Evolutionary conservation across 108 stramenopile genomes (phyloP).

Genomic region (Cyclotella kingstonii): DNA sequence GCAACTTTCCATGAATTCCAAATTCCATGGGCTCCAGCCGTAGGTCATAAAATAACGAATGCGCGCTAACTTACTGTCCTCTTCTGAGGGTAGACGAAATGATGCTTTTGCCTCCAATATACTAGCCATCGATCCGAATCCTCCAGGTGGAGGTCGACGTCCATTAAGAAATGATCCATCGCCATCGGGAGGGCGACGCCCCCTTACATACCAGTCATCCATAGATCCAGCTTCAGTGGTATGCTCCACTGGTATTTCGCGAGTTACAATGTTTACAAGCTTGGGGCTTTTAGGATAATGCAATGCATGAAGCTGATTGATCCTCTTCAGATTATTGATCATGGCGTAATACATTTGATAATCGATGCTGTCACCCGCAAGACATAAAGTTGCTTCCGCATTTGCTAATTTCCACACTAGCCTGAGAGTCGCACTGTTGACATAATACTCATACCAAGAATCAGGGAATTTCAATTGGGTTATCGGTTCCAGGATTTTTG

Average conservation of each 20-base stretch:
- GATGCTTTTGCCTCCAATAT: slow-evolving; percentile 24
- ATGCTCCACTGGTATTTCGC: slow-evolving; percentile 7
- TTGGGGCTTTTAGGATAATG: background rate
- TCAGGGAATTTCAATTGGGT: background rate
- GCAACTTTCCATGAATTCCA: slow-evolving; percentile 23
- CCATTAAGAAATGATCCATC: slow-evolving; percentile 16
- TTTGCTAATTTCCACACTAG: slow-evolving; percentile 9
- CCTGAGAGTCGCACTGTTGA: slow-evolving; percentile 5
- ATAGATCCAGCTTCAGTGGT: slow-evolving; percentile 7
- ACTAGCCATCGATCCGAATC: slow-evolving; percentile 17
- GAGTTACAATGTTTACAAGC: background rate
- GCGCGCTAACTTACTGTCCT: background rate
- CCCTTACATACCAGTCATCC: slow-evolving; percentile 15
- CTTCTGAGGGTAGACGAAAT: background rate
- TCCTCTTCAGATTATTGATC: slow-evolving; percentile 14
- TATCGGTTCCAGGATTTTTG: background rate
- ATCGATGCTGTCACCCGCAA: slow-evolving; percentile 19
- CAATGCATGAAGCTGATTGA: slow-evolving; percentile 8
- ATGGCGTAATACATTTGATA: slow-evolving; percentile 22
- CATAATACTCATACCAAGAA: slow-evolving; percentile 8
- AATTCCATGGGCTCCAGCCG: slow-evolving; percentile 27
- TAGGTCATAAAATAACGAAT: slow-evolving; percentile 24
- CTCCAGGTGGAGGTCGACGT: slow-evolving; percentile 3
- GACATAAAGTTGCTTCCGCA: slow-evolving; percentile 15
- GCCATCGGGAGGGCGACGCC: slow-evolving; percentile 11